Conservation (phyloP, 108 stramenopile genomes). For the Nitzschia sp. region DNA sequence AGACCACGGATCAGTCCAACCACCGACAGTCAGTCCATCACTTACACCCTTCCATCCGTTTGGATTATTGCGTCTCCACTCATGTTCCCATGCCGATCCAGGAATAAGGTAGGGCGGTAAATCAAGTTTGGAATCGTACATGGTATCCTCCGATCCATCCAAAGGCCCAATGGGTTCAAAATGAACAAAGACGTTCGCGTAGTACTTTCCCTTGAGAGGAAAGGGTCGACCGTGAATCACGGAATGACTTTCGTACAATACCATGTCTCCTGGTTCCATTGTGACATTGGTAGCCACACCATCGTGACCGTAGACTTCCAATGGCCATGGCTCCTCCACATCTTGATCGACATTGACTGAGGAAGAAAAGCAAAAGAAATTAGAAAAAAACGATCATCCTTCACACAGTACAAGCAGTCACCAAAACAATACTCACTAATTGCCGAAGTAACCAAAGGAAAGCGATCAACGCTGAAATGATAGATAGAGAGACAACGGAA, state of each 20-base stretch:
- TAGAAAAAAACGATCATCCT: no score
- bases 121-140: slow-evolving; percentile 17
- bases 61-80: slow-evolving; percentile 28
- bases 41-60: slow-evolving; percentile 10
- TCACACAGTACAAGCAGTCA: no score
- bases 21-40: background rate
- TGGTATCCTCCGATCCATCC: background rate
- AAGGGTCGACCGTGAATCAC: slow-evolving; percentile 92
- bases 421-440: slow-evolving; percentile 38
- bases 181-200: slow-evolving; percentile 78
- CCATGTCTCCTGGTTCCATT: slow-evolving; percentile 84
- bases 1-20: background rate
- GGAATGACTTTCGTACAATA: slow-evolving; percentile 88
- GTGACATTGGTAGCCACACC: slow-evolving; percentile 88
- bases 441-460: slow-evolving; percentile 62
- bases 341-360: slow-evolving; percentile 88
- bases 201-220: slow-evolving; percentile 79
- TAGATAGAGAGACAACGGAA: background rate
- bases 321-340: slow-evolving; percentile 89
- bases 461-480: slow-evolving; percentile 61
- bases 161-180: slow-evolving; percentile 65
- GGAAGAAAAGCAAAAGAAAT: background rate
- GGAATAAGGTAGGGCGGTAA: slow-evolving; percentile 50
- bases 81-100: slow-evolving; percentile 38
- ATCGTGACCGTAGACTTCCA: slow-evolving; percentile 90